phyloP scores from a whole-genome alignment of 768 basidiomycete genomes.

The Naganishia onofrii region DNA sequence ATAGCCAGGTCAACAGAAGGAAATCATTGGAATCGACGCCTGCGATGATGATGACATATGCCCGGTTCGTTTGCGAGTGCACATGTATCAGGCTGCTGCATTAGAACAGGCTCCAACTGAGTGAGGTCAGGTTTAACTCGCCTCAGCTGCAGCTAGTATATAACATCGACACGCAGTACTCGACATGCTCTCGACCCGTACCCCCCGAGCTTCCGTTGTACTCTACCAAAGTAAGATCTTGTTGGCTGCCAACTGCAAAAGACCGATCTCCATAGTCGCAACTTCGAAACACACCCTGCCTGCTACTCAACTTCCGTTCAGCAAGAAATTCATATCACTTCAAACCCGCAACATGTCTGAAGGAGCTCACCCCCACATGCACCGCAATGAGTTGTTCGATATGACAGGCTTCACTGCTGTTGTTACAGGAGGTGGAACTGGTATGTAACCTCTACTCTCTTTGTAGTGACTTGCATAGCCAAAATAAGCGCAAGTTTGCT shows the following conservation, averaged over 20 bases:
- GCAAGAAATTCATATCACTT: neutral
- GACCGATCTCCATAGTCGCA: neutral
- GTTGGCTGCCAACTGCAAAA: neutral
- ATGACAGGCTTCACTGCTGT: constrained; percentile 41
- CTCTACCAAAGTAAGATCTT: neutral
- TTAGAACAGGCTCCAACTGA: neutral
- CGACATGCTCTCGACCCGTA: neutral
- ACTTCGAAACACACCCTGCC: neutral
- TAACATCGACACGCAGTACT: neutral
- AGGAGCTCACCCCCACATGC: constrained; percentile 37
- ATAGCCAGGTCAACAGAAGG: neutral
- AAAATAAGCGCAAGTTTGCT: neutral
- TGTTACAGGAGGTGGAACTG: constrained; percentile 35
- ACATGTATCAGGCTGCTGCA: neutral
- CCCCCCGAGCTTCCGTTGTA: neutral
- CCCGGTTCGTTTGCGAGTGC: neutral
- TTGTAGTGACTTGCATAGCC: neutral
- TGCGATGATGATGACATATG: neutral
- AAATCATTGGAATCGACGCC: neutral
- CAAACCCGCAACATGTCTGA: constrained; percentile 21
- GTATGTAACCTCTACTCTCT: neutral
- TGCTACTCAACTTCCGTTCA: neutral
- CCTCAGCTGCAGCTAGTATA: neutral
- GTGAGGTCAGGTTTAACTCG: too few relatives aligned
- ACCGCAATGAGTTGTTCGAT: constrained; percentile 38